phyloP scores from a whole-genome alignment of 352 stramenopile genomes.

The Pythium myriotylum region DNA sequence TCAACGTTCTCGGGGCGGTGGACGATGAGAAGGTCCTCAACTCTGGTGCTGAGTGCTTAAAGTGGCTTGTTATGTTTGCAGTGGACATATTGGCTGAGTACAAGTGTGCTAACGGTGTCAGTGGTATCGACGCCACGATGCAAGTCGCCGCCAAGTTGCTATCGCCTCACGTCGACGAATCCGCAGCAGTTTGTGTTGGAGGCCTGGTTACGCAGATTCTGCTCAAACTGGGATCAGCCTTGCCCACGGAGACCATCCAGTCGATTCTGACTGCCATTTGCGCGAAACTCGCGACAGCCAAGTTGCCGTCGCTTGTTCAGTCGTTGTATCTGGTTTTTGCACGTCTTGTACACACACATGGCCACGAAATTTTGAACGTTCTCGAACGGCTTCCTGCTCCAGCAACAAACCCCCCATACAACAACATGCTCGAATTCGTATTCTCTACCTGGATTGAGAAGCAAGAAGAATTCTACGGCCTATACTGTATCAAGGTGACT shows the following conservation, averaged over 20 bases:
- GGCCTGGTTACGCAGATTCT: conserved; percentile 83
- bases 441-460: conserved; percentile 85
- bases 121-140: conserved; percentile 72
- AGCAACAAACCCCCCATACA: conserved; percentile 7
- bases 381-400: conserved; percentile 69
- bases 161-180: conserved; percentile 65
- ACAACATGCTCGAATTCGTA: conserved; percentile 78
- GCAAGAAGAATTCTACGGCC: conserved; percentile 81
- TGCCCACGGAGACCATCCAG: conserved; percentile 68
- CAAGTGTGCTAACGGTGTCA: conserved; percentile 38
- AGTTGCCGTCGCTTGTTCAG: conserved; percentile 76
- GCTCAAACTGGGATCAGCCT: conserved; percentile 58
- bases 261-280: conserved; percentile 77
- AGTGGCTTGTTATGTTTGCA: conserved; percentile 84
- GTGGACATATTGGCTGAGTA: conserved; percentile 65
- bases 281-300: conserved; percentile 59
- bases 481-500: conserved; percentile 86
- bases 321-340: conserved; percentile 85
- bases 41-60: conserved; percentile 75
- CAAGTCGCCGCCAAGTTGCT: conserved; percentile 70
- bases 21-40: conserved; percentile 84
- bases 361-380: conserved; percentile 64
- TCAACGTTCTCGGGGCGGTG: conserved; percentile 54
- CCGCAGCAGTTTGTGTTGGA: conserved; percentile 69
- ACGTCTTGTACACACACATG: conserved; percentile 75